Percentiles rank a stretch among this genome's conserved stretches.
phyloP scores from a whole-genome alignment of 768 basidiomycete genomes.

The Suillus weaverae region DNA sequence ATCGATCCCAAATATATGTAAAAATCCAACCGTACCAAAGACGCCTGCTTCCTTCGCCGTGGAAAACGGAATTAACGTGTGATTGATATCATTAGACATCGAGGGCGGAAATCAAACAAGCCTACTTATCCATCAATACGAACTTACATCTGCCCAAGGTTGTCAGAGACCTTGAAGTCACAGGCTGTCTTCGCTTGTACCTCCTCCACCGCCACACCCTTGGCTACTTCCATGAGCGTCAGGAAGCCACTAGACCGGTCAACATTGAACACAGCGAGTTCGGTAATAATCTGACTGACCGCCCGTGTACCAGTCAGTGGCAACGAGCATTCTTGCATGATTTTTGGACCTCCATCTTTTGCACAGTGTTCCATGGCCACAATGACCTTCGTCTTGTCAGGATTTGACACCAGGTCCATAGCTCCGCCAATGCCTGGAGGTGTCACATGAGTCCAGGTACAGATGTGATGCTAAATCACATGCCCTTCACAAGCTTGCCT shows the following conservation, averaged over 20 bases:
- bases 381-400: slow-evolving; percentile 86
- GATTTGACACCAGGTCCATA: slow-evolving; percentile 91
- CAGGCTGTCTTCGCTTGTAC: slow-evolving; percentile 81
- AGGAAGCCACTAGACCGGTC: slow-evolving; percentile 69
- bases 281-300: slow-evolving; percentile 87
- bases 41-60: not conserved
- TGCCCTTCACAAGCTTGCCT: slow-evolving; percentile 80
- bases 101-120: not conserved
- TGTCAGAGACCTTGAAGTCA: slow-evolving; percentile 60
- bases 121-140: not conserved
- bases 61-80: not conserved
- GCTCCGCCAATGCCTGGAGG: slow-evolving; percentile 79
- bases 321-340: slow-evolving; percentile 71
- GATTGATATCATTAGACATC: not conserved
- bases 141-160: slow-evolving; percentile 49
- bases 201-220: slow-evolving; percentile 78
- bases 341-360: slow-evolving; percentile 82
- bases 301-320: slow-evolving; percentile 84
- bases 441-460: not conserved
- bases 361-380: slow-evolving; percentile 84
- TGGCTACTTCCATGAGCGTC: slow-evolving; percentile 72
- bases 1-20: not conserved
- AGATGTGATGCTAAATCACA: not conserved
- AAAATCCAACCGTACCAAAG: not conserved
- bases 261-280: slow-evolving; percentile 83